These are phyloP conservation scores for Heterobasidion occidentale DNA, from an alignment of 1,284 basidiomycete genomes.

Conservation along the genomic window DNA sequence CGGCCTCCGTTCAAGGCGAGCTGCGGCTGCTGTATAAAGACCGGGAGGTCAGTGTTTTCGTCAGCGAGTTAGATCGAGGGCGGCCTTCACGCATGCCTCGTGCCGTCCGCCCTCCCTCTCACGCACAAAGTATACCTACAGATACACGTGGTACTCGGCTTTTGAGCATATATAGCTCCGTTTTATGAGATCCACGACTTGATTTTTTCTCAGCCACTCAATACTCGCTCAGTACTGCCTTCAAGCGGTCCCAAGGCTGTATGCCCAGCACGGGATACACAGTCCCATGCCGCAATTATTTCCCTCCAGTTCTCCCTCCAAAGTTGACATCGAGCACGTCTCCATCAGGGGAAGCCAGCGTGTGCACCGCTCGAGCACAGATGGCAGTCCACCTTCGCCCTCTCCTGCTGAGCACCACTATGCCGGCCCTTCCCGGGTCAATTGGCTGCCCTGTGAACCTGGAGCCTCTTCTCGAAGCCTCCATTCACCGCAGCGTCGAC, in stretches of 20 bases:
- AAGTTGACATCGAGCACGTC: background rate
- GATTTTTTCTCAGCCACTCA: background rate
- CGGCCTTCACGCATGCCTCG: background rate
- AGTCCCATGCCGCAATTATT: background rate
- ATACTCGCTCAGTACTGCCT: background rate
- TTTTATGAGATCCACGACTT: background rate
- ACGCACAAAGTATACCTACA: background rate
- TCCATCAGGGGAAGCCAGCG: background rate
- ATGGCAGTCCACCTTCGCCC: background rate
- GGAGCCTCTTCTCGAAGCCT: background rate
- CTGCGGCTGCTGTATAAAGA: too few species aligned
- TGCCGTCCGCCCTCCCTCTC: background rate
- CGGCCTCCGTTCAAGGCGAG: too few species aligned
- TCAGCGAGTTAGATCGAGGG: background rate
- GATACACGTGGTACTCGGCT: background rate
- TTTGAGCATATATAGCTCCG: background rate
- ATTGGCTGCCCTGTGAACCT: constrained; percentile 7
- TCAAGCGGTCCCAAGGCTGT: background rate
- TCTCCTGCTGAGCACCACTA: background rate
- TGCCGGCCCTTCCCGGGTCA: constrained; percentile 11
- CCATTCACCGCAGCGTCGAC: constrained; percentile 4
- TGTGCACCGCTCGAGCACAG: background rate
- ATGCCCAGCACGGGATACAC: background rate
- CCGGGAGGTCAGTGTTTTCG: too few species aligned
- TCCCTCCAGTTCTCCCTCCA: background rate